A percentile compares a stretch with the other conserved stretches of the same genome.
Conservation (phyloP, 345 rosid species). For the Stellera chamaejasme region DNA sequence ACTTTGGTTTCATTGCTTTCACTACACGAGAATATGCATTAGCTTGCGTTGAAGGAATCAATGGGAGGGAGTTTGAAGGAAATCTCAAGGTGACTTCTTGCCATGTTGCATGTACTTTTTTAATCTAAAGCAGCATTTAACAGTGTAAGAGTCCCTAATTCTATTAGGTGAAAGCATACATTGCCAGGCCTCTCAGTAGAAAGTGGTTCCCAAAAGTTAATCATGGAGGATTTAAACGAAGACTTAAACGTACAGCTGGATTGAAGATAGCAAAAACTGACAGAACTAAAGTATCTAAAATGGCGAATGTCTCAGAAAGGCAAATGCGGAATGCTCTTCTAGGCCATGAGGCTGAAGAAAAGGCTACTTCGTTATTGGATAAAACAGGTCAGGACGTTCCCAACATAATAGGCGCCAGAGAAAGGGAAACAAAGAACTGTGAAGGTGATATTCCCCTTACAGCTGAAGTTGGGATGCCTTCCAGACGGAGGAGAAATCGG, state of each 20-base stretch:
- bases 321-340: neutral
- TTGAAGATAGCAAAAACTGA: conserved; percentile 7
- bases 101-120: neutral
- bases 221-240: conserved; percentile 3
- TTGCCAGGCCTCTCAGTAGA: conserved; percentile 15
- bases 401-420: neutral
- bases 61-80: conserved; percentile 13
- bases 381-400: conserved; percentile 5
- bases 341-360: neutral
- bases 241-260: neutral
- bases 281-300: conserved; percentile 6
- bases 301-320: neutral
- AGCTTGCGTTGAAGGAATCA: conserved; percentile 19
- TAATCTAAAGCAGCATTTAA: conserved; percentile 1
- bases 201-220: conserved; percentile 1
- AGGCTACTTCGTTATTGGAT: neutral
- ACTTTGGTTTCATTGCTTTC: conserved; percentile 22
- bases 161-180: conserved; percentile 20
- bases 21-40: conserved; percentile 16
- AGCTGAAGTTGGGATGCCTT: conserved; percentile 4
- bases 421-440: conserved; percentile 7
- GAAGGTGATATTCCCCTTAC: conserved; percentile 2
- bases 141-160: conserved; percentile 2
- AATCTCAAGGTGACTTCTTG: conserved; percentile 13
- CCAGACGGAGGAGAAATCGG: conserved; percentile 1